These are phyloP conservation scores for Lachnellula willkommii DNA, from an alignment of 2,329 filamentous ascomycete genomes.

Conservation along the genomic window DNA sequence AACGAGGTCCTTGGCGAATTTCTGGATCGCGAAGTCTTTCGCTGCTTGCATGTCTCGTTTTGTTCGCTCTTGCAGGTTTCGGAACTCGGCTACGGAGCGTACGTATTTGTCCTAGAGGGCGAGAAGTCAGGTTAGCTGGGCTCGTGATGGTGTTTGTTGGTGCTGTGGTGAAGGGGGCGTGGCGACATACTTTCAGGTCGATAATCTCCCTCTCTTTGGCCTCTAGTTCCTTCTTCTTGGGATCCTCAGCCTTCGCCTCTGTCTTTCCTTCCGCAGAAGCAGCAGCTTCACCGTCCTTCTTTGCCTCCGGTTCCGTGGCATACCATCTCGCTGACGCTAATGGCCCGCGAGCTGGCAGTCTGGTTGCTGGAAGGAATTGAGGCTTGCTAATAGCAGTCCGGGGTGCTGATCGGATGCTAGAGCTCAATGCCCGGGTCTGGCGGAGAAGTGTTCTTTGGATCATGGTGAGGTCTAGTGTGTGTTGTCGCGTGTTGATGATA, in stretches of 20 bases:
- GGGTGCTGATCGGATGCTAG: conserved; percentile 27
- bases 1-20: conserved; percentile 89
- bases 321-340: conserved; percentile 28
- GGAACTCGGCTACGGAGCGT: conserved; percentile 91
- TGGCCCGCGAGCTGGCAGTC: conserved; percentile 22
- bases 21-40: conserved; percentile 87
- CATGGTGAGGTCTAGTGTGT: conserved; percentile 33
- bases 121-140: neutral
- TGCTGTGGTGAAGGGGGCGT: conserved; percentile 2
- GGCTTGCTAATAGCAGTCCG: conserved; percentile 25
- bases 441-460: conserved; percentile 46
- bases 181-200: conserved; percentile 72
- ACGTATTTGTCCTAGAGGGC: conserved; percentile 78
- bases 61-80: conserved; percentile 94
- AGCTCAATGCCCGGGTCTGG: conserved; percentile 40
- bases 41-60: conserved; percentile 83
- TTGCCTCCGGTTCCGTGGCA: conserved; percentile 39
- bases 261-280: conserved; percentile 33
- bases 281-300: conserved; percentile 36
- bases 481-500: conserved; percentile 17
- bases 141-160: neutral
- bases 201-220: conserved; percentile 66
- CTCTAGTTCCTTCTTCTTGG: conserved; percentile 61
- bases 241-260: conserved; percentile 35
- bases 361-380: conserved; percentile 37